A percentile compares a stretch with the other conserved stretches of the same genome.
Evolutionary conservation across 2,329 filamentous ascomycete species (phyloP).

Genomic region (Graphium sp.): DNA sequence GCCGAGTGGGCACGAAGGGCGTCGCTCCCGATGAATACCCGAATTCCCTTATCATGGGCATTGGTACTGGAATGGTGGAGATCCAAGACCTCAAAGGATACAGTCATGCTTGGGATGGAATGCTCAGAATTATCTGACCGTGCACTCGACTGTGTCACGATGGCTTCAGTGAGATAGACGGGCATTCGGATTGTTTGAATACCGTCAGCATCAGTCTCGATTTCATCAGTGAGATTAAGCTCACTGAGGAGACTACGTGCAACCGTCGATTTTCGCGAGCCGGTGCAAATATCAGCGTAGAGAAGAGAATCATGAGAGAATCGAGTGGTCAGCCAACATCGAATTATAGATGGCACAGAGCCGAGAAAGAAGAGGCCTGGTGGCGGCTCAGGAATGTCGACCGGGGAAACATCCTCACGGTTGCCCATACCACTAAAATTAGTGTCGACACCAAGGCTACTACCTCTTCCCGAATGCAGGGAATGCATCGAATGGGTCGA

Average conservation of each 20-base stretch:
- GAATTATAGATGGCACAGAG: slow-evolving; percentile 81
- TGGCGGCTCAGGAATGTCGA: slow-evolving; percentile 58
- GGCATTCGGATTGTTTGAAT: slow-evolving; percentile 55
- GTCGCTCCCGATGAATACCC: slow-evolving; percentile 83
- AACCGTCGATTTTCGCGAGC: slow-evolving; percentile 75
- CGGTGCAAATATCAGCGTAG: slow-evolving; percentile 85
- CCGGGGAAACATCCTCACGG: slow-evolving; percentile 50
- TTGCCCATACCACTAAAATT: slow-evolving; percentile 42
- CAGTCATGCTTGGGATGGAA: slow-evolving; percentile 58
- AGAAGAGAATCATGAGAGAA: slow-evolving; percentile 81
- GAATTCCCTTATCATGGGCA: slow-evolving; percentile 48
- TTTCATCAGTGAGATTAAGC: slow-evolving; percentile 50
- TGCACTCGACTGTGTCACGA: slow-evolving; percentile 59
- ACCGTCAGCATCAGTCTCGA: slow-evolving; percentile 50
- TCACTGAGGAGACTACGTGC: slow-evolving; percentile 59
- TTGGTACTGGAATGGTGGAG: background rate
- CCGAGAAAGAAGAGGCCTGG: slow-evolving; percentile 75
- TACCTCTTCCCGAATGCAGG: slow-evolving; percentile 61
- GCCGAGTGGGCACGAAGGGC: slow-evolving; percentile 72
- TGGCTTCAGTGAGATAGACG: slow-evolving; percentile 82
- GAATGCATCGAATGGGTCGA: slow-evolving; percentile 49
- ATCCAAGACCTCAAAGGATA: slow-evolving; percentile 55
- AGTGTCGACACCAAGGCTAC: slow-evolving; percentile 73
- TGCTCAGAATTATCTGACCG: slow-evolving; percentile 54
- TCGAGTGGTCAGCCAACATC: slow-evolving; percentile 83